These are phyloP conservation scores for Phytophthora cactorum DNA, from an alignment of 352 stramenopile genomes.

Conservation along the genomic window DNA sequence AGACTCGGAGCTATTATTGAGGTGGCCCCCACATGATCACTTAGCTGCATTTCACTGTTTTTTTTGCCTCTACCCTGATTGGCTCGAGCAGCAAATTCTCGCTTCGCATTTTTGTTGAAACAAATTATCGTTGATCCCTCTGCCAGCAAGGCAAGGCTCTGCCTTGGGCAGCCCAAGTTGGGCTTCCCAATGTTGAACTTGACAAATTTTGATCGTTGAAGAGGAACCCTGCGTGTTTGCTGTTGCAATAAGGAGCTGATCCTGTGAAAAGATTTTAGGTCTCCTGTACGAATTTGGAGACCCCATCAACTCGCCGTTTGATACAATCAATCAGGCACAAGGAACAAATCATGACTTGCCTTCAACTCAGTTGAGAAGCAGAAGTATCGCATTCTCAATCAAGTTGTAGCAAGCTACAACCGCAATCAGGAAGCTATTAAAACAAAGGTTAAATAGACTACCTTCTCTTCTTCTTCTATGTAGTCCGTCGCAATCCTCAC, in stretches of 20 bases:
- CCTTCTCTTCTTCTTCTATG: too few species aligned
- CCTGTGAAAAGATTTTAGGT: constrained; percentile 1
- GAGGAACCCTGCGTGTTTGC: background rate
- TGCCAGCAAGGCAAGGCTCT: background rate
- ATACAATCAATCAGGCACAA: too few species aligned
- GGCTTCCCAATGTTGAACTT: constrained; percentile 3
- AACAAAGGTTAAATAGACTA: too few species aligned
- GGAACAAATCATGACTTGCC: too few species aligned
- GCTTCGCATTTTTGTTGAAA: background rate
- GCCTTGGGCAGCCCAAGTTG: background rate
- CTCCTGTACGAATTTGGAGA: background rate
- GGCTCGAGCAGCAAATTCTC: background rate
- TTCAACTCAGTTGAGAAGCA: too few species aligned
- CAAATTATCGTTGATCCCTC: background rate
- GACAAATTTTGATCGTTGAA: constrained; percentile 3
- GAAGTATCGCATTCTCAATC: constrained; percentile 5
- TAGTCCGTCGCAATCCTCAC: background rate
- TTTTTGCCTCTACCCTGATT: too few species aligned
- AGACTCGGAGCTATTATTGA: too few species aligned
- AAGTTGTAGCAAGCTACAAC: background rate
- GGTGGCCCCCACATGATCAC: too few species aligned
- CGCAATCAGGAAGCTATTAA: too few species aligned
- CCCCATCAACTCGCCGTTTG: too few species aligned
- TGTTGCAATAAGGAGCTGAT: background rate
- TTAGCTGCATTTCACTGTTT: background rate